Evolutionary conservation across 2,329 filamentous ascomycete species (phyloP).

Genomic region (Didymella segeticola): DNA sequence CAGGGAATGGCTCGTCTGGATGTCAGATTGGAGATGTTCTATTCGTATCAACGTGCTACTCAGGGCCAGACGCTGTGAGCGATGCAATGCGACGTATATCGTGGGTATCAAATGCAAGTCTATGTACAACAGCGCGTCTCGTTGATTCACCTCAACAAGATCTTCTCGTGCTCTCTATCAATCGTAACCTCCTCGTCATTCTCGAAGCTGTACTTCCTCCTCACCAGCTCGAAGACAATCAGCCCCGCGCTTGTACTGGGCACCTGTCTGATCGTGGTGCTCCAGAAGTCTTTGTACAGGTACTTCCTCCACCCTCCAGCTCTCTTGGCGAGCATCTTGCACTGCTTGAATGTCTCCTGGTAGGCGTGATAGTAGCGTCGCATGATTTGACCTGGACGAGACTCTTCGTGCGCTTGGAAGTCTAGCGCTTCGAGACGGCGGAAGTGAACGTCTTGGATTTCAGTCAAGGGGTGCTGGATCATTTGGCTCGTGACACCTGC

Average conservation of each 20-base stretch:
- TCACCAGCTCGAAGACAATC: conserved; percentile 79
- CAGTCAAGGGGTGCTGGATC: conserved; percentile 73
- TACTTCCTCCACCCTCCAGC: conserved; percentile 66
- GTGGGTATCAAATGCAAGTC: conserved; percentile 2
- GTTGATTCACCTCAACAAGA: conserved; percentile 1
- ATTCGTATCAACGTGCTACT: neutral
- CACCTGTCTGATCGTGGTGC: conserved; percentile 74
- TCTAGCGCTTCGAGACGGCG: conserved; percentile 76
- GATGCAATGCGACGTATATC: neutral
- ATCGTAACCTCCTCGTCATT: conserved; percentile 55
- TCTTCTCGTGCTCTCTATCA: conserved; percentile 67
- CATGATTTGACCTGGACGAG: conserved; percentile 49
- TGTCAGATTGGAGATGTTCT: neutral
- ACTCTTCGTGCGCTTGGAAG: conserved; percentile 56
- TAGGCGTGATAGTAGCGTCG: conserved; percentile 75
- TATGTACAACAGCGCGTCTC: neutral
- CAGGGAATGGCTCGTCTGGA: too few species aligned
- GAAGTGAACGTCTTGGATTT: conserved; percentile 76
- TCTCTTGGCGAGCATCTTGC: conserved; percentile 64
- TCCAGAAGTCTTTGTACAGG: conserved; percentile 75
- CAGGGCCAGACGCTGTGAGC: neutral
- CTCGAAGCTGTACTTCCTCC: conserved; percentile 74
- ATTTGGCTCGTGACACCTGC: conserved; percentile 73
- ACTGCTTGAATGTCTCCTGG: conserved; percentile 69
- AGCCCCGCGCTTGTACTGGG: conserved; percentile 78